Conservation (phyloP, 192 early-diverging fungal species). For the Coemansia sp. region DNA sequence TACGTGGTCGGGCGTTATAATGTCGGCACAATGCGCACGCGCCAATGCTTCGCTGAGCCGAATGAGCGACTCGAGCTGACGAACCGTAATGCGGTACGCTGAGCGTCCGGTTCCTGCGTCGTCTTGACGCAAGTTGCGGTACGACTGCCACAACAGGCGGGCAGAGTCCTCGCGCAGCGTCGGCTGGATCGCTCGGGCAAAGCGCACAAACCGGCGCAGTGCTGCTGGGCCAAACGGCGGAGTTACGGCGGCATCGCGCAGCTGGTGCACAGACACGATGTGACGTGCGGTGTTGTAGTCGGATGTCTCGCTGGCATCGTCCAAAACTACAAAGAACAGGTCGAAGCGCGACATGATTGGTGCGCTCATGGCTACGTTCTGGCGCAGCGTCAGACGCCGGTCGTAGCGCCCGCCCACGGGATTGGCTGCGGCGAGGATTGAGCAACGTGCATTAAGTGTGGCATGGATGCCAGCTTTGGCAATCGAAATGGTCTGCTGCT, state of each 20-base stretch:
- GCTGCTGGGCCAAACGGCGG: constrained; percentile 76
- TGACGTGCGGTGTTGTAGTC: constrained; percentile 91
- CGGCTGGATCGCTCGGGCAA: constrained; percentile 85
- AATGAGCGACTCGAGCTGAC: constrained; percentile 95
- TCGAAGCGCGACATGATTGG: constrained; percentile 99
- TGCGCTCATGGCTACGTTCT: constrained; percentile 94
- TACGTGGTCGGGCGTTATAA: constrained; percentile 72
- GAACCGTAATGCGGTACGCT: constrained; percentile 93
- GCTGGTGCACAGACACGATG: constrained; percentile 84
- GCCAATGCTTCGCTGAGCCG: constrained; percentile 95
- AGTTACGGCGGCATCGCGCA: constrained; percentile 62
- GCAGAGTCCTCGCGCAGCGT: constrained; percentile 75
- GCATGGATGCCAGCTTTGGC: constrained; percentile 97
- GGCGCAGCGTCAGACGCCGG: constrained; percentile 88
- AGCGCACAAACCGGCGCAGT: constrained; percentile 82
- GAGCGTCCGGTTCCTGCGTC: constrained; percentile 63
- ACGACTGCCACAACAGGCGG: constrained; percentile 74
- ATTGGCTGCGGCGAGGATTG: constrained; percentile 95
- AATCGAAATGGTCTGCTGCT: constrained; percentile 97
- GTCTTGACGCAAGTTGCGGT: constrained; percentile 81
- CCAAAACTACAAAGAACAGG: constrained; percentile 94
- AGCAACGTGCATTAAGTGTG: constrained; percentile 89
- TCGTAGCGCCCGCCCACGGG: constrained; percentile 95
- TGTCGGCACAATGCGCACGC: constrained; percentile 71
- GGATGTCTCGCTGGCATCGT: constrained; percentile 84